A percentile compares a stretch with the other conserved stretches of the same genome.
phyloP scores from a whole-genome alignment of 768 basidiomycete species.

The Kockovaella imperatae region DNA sequence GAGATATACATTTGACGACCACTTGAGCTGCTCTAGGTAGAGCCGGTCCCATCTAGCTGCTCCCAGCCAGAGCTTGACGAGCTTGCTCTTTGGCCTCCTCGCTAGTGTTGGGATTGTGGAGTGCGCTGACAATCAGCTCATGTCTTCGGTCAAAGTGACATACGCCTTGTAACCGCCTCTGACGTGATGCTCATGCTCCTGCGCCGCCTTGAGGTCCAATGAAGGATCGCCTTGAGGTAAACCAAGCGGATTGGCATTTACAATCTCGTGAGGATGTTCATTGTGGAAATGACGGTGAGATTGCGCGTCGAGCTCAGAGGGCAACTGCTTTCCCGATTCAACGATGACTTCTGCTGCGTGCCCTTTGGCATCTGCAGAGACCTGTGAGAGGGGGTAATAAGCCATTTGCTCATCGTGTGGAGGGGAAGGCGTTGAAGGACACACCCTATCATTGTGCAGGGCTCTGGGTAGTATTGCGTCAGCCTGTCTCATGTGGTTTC shows the following conservation, averaged over 20 bases:
- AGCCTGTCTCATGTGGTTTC: neutral
- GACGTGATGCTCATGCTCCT: conserved; percentile 7
- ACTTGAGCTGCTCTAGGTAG: too few relatives aligned
- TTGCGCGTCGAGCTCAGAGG: neutral
- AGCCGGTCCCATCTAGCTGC: neutral
- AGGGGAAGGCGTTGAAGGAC: neutral
- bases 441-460: conserved; percentile 18
- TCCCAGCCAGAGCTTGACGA: neutral
- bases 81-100: conserved; percentile 5
- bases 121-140: conserved; percentile 7
- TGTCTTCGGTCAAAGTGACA: neutral
- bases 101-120: conserved; percentile 9
- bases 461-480: conserved; percentile 11
- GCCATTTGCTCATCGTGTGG: neutral
- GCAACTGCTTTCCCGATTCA: neutral
- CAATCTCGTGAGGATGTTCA: neutral
- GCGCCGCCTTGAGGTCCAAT: neutral
- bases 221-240: neutral
- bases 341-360: conserved; percentile 6
- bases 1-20: too few relatives aligned
- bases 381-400: neutral
- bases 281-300: neutral
- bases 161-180: conserved; percentile 11
- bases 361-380: conserved; percentile 9
- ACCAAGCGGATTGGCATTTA: neutral